These are phyloP conservation scores for Gaeumannomyces tritici DNA, from an alignment of 2,329 filamentous ascomycete species.

Conservation along the genomic window DNA sequence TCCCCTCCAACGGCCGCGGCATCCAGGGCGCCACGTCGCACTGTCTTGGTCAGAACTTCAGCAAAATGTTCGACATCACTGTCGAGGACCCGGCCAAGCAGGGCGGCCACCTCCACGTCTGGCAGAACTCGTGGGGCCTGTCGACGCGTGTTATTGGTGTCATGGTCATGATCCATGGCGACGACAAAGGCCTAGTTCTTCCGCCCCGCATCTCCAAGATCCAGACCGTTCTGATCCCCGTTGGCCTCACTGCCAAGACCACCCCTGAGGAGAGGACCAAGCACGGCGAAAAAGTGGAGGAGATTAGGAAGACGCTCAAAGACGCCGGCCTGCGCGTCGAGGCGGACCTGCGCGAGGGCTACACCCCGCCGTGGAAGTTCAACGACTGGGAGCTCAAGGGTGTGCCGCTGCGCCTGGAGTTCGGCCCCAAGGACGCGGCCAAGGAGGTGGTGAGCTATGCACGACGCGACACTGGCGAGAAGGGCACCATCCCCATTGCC, in stretches of 20 bases:
- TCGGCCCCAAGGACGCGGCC: conserved; percentile 87
- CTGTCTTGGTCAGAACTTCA: conserved; percentile 94
- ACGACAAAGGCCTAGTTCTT: conserved; percentile 89
- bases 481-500: conserved; percentile 67
- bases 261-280: conserved; percentile 67
- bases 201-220: conserved; percentile 82
- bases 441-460: conserved; percentile 77
- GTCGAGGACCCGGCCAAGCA: conserved; percentile 85
- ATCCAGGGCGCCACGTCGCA: conserved; percentile 96
- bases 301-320: conserved; percentile 57
- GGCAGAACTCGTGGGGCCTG: conserved; percentile 99
- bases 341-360: conserved; percentile 77
- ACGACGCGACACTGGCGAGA: conserved; percentile 79
- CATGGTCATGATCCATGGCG: conserved; percentile 97
- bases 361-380: conserved; percentile 96
- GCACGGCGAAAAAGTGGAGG: conserved; percentile 67
- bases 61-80: conserved; percentile 95
- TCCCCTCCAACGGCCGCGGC: conserved; percentile 87
- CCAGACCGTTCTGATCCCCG: conserved; percentile 81
- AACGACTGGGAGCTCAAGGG: conserved; percentile 98
- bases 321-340: conserved; percentile 69
- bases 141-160: conserved; percentile 96
- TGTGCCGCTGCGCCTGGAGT: conserved; percentile 87
- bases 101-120: conserved; percentile 74
- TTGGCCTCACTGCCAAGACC: conserved; percentile 85